These are phyloP conservation scores for Eutrema salsugineum DNA, from an alignment of 441 rosid genomes.

Conservation along the genomic window DNA sequence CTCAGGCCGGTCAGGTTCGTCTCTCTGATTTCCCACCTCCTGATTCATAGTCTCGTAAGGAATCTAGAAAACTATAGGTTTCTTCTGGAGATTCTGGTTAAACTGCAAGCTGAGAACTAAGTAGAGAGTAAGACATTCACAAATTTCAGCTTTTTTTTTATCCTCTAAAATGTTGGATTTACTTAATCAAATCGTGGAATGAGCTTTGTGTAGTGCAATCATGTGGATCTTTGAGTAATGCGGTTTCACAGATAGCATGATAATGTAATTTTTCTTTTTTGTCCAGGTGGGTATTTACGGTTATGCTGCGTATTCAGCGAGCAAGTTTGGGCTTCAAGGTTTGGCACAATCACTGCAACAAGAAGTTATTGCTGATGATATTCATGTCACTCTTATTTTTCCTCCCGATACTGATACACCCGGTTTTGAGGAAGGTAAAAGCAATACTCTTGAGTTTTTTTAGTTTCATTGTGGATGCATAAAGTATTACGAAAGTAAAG, in stretches of 20 bases:
- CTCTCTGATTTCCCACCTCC: neutral
- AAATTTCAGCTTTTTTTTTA: neutral
- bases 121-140: neutral
- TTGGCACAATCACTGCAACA: slow-evolving; percentile 97
- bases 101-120: neutral
- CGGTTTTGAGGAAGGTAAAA: slow-evolving; percentile 68
- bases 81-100: neutral
- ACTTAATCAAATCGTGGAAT: neutral
- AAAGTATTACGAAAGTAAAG: neutral
- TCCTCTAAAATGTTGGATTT: neutral
- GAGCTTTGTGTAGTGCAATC: neutral
- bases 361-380: slow-evolving; percentile 74
- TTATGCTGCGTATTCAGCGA: slow-evolving; percentile 86
- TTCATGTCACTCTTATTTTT: slow-evolving; percentile 74
- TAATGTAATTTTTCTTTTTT: neutral
- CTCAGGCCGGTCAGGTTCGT: slow-evolving; percentile 91
- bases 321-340: slow-evolving; percentile 90
- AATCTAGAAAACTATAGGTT: neutral
- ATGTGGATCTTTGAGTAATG: neutral
- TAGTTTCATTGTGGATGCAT: neutral
- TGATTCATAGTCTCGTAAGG: neutral
- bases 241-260: neutral
- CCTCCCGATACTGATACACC: slow-evolving; percentile 93
- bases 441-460: neutral
- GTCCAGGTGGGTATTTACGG: slow-evolving; percentile 87